A percentile compares a stretch with the other conserved stretches of the same genome.
Evolutionary conservation across 2,329 filamentous ascomycete genomes (phyloP).

Genomic region (Colletotrichum tamarilloi): DNA sequence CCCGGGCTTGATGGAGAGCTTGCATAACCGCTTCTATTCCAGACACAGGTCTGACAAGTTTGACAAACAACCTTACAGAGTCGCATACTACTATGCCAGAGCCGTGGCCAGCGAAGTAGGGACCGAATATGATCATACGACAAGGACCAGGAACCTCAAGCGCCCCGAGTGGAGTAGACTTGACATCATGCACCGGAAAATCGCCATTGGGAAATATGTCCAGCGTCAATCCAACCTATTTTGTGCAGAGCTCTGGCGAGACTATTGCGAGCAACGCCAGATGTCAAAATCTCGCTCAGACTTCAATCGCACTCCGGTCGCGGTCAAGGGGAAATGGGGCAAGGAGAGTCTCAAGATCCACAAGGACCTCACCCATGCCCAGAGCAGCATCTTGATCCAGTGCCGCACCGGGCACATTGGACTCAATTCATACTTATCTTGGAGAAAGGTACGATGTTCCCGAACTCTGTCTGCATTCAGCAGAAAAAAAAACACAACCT

Average conservation of each 20-base stretch:
- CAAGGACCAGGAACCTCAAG: no score
- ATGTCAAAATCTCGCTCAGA: neutral
- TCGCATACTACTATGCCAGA: no score
- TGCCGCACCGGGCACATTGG: neutral
- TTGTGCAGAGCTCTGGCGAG: neutral
- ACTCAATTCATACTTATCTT: slow-evolving; percentile 4
- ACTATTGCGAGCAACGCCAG: neutral
- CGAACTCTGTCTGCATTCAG: neutral
- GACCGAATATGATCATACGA: no score
- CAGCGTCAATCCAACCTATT: neutral
- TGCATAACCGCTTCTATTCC: no score
- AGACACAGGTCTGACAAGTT: no score
- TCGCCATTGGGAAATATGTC: no score
- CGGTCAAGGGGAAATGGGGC: neutral
- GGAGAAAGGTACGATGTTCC: neutral
- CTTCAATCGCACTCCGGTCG: neutral
- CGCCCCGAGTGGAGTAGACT: no score
- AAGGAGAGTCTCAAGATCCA: neutral
- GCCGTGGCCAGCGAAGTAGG: no score
- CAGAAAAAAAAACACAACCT: no score
- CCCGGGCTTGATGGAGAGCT: no score
- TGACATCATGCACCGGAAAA: no score
- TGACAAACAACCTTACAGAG: no score
- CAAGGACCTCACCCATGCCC: neutral
- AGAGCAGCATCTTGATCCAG: slow-evolving; percentile 11